Evolutionary conservation across 495 filamentous ascomycete genomes (phyloP).

Genomic region (Terfezia boudieri): DNA sequence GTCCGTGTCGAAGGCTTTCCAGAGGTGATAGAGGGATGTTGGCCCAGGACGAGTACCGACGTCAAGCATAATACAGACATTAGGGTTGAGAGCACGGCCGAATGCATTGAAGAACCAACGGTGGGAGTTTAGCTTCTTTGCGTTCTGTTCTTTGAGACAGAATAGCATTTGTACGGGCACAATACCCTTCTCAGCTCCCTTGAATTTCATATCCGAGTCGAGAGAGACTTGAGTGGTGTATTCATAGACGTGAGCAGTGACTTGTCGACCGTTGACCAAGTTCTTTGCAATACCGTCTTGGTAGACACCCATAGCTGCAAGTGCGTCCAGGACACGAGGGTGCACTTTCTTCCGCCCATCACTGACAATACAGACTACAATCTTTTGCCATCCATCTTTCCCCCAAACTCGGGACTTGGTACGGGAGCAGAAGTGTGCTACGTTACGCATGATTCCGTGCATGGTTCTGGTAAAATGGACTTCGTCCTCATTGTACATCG

Average conservation of each 20-base stretch:
- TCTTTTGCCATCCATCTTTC: conserved; percentile 96
- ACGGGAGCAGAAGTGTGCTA: conserved; percentile 83
- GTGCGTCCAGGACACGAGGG: conserved; percentile 76
- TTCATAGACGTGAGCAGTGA: conserved; percentile 85
- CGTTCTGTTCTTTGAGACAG: conserved; percentile 94
- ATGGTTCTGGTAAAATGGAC: conserved; percentile 90
- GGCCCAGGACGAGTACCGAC: conserved; percentile 77
- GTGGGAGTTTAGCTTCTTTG: conserved; percentile 95
- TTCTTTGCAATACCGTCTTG: conserved; percentile 98
- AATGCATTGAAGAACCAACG: conserved; percentile 99
- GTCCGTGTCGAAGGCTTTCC: conserved; percentile 97
- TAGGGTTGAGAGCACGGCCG: conserved; percentile 74
- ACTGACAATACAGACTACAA: conserved; percentile 88
- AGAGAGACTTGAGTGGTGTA: conserved; percentile 97
- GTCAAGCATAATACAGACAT: conserved; percentile 90
- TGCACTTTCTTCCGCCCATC: conserved; percentile 91
- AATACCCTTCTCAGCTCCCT: conserved; percentile 96
- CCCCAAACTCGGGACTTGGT: conserved; percentile 90
- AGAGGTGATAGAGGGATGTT: conserved; percentile 85
- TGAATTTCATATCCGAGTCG: conserved; percentile 89
- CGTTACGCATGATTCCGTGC: conserved; percentile 98
- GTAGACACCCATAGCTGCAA: conserved; percentile 96
- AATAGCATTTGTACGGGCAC: conserved; percentile 98
- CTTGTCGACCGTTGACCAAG: conserved; percentile 47
- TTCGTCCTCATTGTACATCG: conserved; percentile 99